Base-by-base conservation (phyloP, 192 early-diverging fungal species). In the Spizellomyces sp. region DNA sequence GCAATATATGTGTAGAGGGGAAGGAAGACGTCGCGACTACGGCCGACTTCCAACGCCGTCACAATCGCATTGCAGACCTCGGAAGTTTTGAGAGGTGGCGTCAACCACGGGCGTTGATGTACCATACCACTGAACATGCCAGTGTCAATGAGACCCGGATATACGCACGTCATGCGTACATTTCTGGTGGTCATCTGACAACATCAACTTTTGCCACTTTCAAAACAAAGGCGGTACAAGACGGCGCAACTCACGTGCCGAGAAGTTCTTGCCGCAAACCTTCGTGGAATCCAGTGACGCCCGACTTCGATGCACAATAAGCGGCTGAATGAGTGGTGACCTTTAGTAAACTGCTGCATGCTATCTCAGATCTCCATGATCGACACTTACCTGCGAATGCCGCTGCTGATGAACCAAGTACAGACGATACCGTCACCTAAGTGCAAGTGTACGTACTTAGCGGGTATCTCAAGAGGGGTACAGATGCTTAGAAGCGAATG, bases 221-320 rank as follows among this genome's bases (percentile, higher is more conserved):
- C 9, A 56, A 46, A n/a, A 44, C 43, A 22, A 1, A 22, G n/a
- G 14, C 4, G 36, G 17, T 21, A 62, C 36, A 15, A 62, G 65
- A 46, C 12, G 19, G 8, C 3, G 4, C 76, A 78, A 78, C 80
- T 74, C 89, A 92, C 68, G 87, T 79, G 54, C 77, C 73, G 17
- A 73, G 71, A 19, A 92, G 81, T 74, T 95, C 94, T 70, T 89
- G 88, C 54, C 89, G 89, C 27, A 95, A 79, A 6, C 86, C 71
- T 70, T 95, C 94, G 55, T 86, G 87, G 55, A 93, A 89, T 7
- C 87, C 79, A 59, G 82, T 84, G 10, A 92, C 81, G 41, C 87
- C 94, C 21, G 90, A 88, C 71, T 95, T 95, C 58, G 90, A 86
- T 14, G 92, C 89, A 62, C 88, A 87, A 75, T 95, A 95, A 66